Evolutionary conservation across 2,329 filamentous ascomycete species (phyloP).

Genomic region (Penicillium sp.): DNA sequence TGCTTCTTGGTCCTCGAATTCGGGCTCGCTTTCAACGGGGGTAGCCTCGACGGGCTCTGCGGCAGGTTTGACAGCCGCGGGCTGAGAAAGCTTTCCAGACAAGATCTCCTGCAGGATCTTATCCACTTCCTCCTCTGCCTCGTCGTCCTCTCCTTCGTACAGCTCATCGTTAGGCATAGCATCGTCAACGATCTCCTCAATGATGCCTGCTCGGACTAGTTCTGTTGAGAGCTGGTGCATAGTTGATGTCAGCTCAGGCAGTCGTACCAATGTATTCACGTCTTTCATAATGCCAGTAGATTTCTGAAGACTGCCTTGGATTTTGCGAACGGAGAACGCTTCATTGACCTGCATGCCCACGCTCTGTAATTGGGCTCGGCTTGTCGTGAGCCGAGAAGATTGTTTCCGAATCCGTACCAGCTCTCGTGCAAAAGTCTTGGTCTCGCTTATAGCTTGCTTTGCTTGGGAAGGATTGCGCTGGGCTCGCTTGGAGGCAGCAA

Average conservation of each 20-base stretch:
- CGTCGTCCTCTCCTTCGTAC: conserved; percentile 68
- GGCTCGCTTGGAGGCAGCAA: conserved; percentile 76
- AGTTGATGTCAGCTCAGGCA: conserved; percentile 83
- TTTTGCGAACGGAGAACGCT: conserved; percentile 91
- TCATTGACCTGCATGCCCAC: conserved; percentile 98
- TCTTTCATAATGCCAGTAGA: conserved; percentile 96
- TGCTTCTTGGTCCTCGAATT: conserved; percentile 82
- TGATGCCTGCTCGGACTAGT: conserved; percentile 90
- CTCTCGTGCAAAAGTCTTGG: conserved; percentile 83
- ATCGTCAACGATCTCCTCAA: conserved; percentile 95
- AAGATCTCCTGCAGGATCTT: conserved; percentile 90
- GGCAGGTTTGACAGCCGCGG: conserved; percentile 55
- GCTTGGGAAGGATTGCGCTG: conserved; percentile 76
- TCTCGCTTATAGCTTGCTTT: conserved; percentile 76
- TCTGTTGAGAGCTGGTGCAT: conserved; percentile 87
- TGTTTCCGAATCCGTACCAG: conserved; percentile 79
- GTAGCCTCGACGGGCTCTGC: conserved; percentile 50
- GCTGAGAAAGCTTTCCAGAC: conserved; percentile 72
- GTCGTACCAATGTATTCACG: conserved; percentile 77
- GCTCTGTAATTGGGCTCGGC: conserved; percentile 85
- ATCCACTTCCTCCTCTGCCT: conserved; percentile 83
- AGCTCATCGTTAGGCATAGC: conserved; percentile 71
- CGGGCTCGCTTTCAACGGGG: conserved; percentile 54
- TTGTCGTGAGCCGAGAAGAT: conserved; percentile 70
- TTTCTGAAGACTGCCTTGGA: conserved; percentile 84